Evolutionary conservation across 2,329 filamentous ascomycete species (phyloP).

Genomic region (Bisporella sp.): DNA sequence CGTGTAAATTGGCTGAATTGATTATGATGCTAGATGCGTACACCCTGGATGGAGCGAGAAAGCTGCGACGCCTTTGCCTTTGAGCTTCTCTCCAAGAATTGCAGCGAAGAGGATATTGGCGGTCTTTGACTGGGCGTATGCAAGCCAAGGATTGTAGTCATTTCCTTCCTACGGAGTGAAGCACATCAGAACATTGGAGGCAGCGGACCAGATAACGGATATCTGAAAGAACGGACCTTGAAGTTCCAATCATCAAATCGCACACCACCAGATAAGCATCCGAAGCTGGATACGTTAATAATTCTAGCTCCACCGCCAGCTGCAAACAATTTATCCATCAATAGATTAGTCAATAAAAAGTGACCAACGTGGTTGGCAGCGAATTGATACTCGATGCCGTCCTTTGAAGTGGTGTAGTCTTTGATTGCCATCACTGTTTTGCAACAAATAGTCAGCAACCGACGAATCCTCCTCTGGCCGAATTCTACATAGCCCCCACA

Average conservation of each 20-base stretch:
- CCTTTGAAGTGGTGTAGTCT: conserved; percentile 17
- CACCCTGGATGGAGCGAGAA: neutral
- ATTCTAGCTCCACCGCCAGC: conserved; percentile 27
- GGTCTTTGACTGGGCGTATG: neutral
- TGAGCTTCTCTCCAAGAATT: neutral
- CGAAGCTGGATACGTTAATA: conserved; percentile 37
- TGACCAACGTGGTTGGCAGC: conserved; percentile 45
- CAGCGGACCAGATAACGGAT: neutral
- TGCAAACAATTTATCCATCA: conserved; percentile 28
- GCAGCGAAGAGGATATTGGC: neutral
- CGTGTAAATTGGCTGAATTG: neutral
- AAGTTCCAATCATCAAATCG: conserved; percentile 18
- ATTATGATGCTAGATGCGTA: neutral
- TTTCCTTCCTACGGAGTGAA: neutral
- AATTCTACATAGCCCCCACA: neutral
- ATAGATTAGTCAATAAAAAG: conserved; percentile 44
- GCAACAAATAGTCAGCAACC: conserved; percentile 1
- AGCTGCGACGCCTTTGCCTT: neutral
- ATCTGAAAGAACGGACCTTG: conserved; percentile 6
- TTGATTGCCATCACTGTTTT: conserved; percentile 2
- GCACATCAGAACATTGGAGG: no score
- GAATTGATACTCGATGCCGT: conserved; percentile 43
- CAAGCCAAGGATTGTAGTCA: neutral
- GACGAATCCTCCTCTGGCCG: neutral
- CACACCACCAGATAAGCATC: conserved; percentile 36